phyloP scores from a whole-genome alignment of 768 basidiomycete genomes.

The Mycena kentingensis region DNA sequence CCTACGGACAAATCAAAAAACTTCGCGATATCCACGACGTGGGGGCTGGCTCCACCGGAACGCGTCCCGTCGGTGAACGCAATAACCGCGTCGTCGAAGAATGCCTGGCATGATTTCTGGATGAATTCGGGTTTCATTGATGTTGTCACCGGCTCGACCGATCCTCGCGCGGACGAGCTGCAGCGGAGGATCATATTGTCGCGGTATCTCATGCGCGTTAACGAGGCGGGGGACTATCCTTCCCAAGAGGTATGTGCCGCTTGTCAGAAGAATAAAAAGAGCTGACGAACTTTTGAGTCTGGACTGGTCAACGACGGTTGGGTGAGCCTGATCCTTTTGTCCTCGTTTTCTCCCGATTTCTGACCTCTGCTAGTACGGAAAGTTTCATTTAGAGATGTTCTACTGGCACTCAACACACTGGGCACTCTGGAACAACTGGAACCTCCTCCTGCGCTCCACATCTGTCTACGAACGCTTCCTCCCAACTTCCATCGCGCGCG shows the following conservation, averaged over 20 bases:
- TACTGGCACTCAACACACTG: constrained; percentile 64
- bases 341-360: background rate
- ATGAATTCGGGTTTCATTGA: constrained; percentile 52
- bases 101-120: constrained; percentile 53
- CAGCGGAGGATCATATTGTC: constrained; percentile 59
- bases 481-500: constrained; percentile 43
- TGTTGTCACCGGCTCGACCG: constrained; percentile 48
- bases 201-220: constrained; percentile 58
- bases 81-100: constrained; percentile 37
- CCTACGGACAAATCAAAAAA: constrained; percentile 29
- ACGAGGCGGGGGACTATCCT: constrained; percentile 57
- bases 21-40: constrained; percentile 43
- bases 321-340: constrained; percentile 35
- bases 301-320: constrained; percentile 59
- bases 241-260: constrained; percentile 54
- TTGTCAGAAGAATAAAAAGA: too few species aligned
- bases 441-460: constrained; percentile 49
- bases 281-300: constrained; percentile 42
- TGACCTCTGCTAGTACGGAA: constrained; percentile 28
- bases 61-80: constrained; percentile 26
- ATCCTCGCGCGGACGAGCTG: constrained; percentile 53
- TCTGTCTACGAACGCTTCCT: constrained; percentile 52
- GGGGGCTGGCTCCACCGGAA: constrained; percentile 23
- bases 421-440: constrained; percentile 64
- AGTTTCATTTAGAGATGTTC: constrained; percentile 65